phyloP scores from a whole-genome alignment of 2,329 filamentous ascomycete genomes.

The Emergomyces pasteurianus region DNA sequence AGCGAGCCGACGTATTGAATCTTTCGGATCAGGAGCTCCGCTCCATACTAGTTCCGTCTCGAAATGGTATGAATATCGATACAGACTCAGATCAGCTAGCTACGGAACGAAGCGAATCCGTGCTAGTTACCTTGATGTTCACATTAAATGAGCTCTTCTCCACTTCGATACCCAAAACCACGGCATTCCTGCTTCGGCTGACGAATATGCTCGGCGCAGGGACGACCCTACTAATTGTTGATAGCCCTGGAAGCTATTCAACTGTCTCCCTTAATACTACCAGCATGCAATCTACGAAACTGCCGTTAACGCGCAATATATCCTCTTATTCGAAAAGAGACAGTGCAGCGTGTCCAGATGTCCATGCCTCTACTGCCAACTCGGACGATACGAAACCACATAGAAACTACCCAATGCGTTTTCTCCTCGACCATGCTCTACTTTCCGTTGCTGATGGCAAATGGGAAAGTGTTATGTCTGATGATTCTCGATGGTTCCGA shows the following conservation, averaged over 20 bases:
- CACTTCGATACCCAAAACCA: slow-evolving; percentile 60
- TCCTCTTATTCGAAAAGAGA: not conserved
- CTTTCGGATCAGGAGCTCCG: slow-evolving; percentile 28
- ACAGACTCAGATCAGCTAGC: not conserved
- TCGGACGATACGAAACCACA: slow-evolving; percentile 10
- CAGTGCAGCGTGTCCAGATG: slow-evolving; percentile 3
- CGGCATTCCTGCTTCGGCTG: slow-evolving; percentile 59
- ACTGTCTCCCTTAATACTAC: slow-evolving; percentile 57
- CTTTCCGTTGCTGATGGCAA: slow-evolving; percentile 36
- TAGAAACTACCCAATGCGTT: slow-evolving; percentile 79
- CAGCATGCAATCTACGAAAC: not conserved
- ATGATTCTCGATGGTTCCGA: slow-evolving; percentile 80
- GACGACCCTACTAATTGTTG: slow-evolving; percentile 69
- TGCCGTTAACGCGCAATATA: not conserved
- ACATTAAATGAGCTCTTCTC: slow-evolving; percentile 93
- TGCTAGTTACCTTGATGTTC: slow-evolving; percentile 75
- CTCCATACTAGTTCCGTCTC: slow-evolving; percentile 16
- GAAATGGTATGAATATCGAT: not conserved
- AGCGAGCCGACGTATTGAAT: slow-evolving; percentile 40
- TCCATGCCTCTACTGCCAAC: not conserved
- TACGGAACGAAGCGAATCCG: slow-evolving; percentile 15
- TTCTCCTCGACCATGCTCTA: slow-evolving; percentile 75
- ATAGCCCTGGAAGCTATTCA: slow-evolving; percentile 89
- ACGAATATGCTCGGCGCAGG: slow-evolving; percentile 46
- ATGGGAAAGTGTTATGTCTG: slow-evolving; percentile 65